Base-by-base conservation (phyloP, 1,284 basidiomycete species). In the Pseudozyma tsukubaensis region DNA sequence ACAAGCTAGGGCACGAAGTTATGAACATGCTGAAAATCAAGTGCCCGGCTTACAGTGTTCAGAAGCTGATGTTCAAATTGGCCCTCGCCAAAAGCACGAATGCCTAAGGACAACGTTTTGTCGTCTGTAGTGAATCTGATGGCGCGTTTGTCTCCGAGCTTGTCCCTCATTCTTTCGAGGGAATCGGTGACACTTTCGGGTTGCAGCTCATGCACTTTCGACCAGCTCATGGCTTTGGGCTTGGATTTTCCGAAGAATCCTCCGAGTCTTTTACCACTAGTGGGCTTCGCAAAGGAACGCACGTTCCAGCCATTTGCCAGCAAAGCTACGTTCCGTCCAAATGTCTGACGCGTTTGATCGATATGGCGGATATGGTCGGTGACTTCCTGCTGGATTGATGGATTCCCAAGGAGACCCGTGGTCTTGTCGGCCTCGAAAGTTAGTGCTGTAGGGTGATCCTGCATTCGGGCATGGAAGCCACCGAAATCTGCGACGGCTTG, bases 381-480 rank as follows among this genome's bases (percentile, higher is more conserved):
- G 18, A 7, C 43, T 37, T 37, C 36, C 14, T 37, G 9, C 9
- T 37, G 36, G 36, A 14, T 37, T 14, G 8, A 14, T 37, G 36
- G 9, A 37, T 9, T 8, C 36, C 8, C 36, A 14, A 9, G 36
- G 8, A 9, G 36, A 14, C 9, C 36, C 36, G 9, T 37, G 36
- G 36, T 9, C 9, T 37, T 8, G 12, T 19, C 9, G 18, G 13
- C 8, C 11, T 21, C 8, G 12, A 45, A 7, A 10, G 13, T 45
- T n/a, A 21, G 6, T 9, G 18, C 18, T 21, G n/a, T 4, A 16
- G 18, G 18, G 11, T 45, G 18, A n/a, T 39, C 32, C 4, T 14
- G 3, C n/a, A 48, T 4, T 13, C 45, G 55, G 24, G 47, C 55
- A 32, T 57, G 55, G 12, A 57, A 57, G 14, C 55, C 55, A 12